phyloP scores from a whole-genome alignment of 371 early-diverging fungal species.

The Mortierella sp. region DNA sequence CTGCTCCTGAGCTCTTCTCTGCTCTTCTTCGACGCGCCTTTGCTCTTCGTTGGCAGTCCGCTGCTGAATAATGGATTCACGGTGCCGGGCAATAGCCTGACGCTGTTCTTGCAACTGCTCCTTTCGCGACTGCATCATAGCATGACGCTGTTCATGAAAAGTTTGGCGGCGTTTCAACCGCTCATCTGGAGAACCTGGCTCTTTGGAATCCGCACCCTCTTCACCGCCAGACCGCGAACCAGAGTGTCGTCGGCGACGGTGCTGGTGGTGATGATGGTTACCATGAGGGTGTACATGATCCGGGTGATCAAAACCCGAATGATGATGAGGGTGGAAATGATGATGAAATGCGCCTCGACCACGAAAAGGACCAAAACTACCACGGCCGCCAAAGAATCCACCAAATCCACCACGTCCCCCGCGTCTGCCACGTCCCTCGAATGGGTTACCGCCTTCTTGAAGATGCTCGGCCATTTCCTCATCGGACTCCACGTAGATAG shows the following conservation, averaged over 20 bases:
- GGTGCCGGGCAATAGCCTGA: conserved; percentile 22
- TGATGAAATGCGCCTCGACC: conserved; percentile 18
- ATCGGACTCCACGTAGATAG: conserved; percentile 31
- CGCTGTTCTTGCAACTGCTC: conserved; percentile 25
- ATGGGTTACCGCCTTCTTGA: background rate
- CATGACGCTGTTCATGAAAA: conserved; percentile 33
- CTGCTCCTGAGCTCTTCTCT: conserved; percentile 21
- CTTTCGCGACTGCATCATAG: conserved; percentile 15
- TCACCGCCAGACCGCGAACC: conserved; percentile 39
- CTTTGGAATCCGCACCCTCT: conserved; percentile 3
- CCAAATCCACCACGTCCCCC: conserved; percentile 1
- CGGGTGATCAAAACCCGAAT: conserved; percentile 2
- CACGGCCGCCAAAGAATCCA: conserved; percentile 4
- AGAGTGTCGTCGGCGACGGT: conserved; percentile 29
- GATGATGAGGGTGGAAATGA: conserved; percentile 19
- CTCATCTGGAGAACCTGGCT: conserved; percentile 4
- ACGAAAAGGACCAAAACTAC: conserved; percentile 21
- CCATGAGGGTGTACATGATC: conserved; percentile 5
- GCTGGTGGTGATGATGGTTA: conserved; percentile 10
- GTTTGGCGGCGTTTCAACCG: conserved; percentile 40
- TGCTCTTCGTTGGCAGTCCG: conserved; percentile 11
- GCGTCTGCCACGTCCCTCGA: background rate
- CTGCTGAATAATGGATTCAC: conserved; percentile 21
- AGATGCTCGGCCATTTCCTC: conserved; percentile 38
- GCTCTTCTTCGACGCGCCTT: conserved; percentile 16